Base-by-base conservation (phyloP, 352 stramenopile species). In the Pythium folliculosum region DNA sequence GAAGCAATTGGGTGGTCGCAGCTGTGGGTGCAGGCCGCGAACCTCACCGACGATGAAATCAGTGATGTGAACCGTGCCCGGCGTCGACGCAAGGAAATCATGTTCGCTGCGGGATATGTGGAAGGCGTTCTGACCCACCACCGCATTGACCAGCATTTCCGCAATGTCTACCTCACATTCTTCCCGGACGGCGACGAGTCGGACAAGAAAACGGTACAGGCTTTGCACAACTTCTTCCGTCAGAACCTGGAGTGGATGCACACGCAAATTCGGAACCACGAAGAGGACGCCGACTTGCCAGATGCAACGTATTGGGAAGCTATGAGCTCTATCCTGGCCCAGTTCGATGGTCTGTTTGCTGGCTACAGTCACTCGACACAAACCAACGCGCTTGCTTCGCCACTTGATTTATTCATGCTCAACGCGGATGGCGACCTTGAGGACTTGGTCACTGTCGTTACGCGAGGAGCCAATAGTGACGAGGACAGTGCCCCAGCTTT, bases 101-200 rank as follows among this genome's bases (percentile, higher is more conserved):
- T 86, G 67, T 88, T 76, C 40, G 82, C 82, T 12, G 82, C 79
- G 5, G 82, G 82, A 0, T 91, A 85, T 47, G 73, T 78, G 0
- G 81, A 91, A 60, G 82, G 77, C 1, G 64, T 77, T 30, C 65
- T 91, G 19, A 91, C 81, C 2, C 80, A 88, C 48, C 76, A 76
- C n/a, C 79, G 79, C 21, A 91, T 91, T 49, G 76, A 87, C 63
- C 57, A 89, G 56, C 82, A 91, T 63, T 89, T 81, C 53, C 61
- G 63, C 54, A 89, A 89, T 51, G 76, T 85, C 16, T 80, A 77
- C 38, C 23, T 69, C 13, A 78, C 77, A 58, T 82, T 88, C 71
- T 88, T 84, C 60, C 68, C 68, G 17, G 77, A 68, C n/a, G 61
- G 63, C 25, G 69, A 80, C 38, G 51, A 71, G 6, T 54, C 52